A percentile compares a stretch with the other conserved stretches of the same genome.
phyloP scores from a whole-genome alignment of 768 basidiomycete genomes.

The Kwoniella botswanensis region DNA sequence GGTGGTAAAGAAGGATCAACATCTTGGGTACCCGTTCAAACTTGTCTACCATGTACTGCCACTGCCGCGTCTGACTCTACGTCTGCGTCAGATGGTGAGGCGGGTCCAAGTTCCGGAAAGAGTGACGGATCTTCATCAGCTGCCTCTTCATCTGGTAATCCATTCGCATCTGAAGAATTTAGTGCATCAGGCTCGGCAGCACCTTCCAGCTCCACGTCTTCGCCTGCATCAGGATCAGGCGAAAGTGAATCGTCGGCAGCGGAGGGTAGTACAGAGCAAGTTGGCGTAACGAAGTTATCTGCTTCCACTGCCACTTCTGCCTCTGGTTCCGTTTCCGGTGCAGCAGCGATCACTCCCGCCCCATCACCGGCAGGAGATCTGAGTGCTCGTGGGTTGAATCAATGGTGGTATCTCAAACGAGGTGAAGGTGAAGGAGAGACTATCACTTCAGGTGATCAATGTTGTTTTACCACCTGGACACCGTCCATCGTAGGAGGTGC shows the following conservation, averaged over 20 bases:
- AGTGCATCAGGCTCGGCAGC: background rate
- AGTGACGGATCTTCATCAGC: background rate
- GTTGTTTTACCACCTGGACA: slow-evolving; percentile 52
- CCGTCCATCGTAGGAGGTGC: slow-evolving; percentile 37
- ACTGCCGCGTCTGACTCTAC: background rate
- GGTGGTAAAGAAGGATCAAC: slow-evolving; percentile 16
- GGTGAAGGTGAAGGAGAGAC: slow-evolving; percentile 20
- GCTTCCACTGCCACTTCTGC: background rate
- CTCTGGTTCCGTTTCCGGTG: background rate
- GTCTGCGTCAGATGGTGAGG: background rate
- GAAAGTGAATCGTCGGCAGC: background rate
- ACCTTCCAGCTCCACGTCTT: slow-evolving; percentile 2
- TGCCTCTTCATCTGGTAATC: background rate
- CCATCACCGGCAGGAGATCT: slow-evolving; percentile 4
- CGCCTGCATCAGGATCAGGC: slow-evolving; percentile 10
- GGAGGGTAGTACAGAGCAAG: slow-evolving; percentile 27
- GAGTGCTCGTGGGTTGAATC: background rate
- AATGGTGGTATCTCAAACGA: background rate
- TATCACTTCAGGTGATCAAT: slow-evolving; percentile 41
- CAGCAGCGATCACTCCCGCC: slow-evolving; percentile 3
- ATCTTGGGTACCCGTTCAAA: slow-evolving; percentile 28
- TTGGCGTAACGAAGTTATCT: slow-evolving; percentile 34
- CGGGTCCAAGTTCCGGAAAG: too few relatives aligned
- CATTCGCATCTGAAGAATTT: slow-evolving; percentile 1
- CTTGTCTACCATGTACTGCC: slow-evolving; percentile 37